phyloP scores from a whole-genome alignment of 2,329 filamentous ascomycete species.

The Paramyrothecium sp. region DNA sequence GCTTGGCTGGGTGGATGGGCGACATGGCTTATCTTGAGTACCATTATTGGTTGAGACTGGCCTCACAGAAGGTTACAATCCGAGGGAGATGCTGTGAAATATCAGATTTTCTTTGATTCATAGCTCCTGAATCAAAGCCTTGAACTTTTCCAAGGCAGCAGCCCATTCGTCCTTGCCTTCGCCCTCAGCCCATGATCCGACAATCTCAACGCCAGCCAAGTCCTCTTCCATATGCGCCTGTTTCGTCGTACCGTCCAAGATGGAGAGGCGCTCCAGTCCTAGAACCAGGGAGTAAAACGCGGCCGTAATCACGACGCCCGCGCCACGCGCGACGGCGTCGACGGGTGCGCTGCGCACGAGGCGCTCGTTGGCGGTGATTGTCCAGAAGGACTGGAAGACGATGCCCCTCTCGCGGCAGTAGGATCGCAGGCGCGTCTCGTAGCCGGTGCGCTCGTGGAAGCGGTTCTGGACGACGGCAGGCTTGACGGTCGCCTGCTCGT shows the following conservation, averaged over 20 bases:
- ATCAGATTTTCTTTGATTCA: neutral
- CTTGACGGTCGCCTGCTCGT: conserved; percentile 36
- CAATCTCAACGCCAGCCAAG: conserved; percentile 37
- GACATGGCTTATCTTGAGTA: too few species aligned
- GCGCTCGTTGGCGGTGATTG: conserved; percentile 43
- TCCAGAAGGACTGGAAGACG: conserved; percentile 55
- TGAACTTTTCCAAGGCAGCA: conserved; percentile 46
- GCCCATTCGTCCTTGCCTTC: conserved; percentile 48
- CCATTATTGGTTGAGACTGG: too few species aligned
- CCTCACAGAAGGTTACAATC: too few species aligned
- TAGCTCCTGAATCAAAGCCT: conserved; percentile 26
- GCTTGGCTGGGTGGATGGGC: too few species aligned
- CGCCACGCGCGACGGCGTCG: conserved; percentile 40
- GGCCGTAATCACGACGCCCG: conserved; percentile 33
- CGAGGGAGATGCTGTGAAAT: neutral
- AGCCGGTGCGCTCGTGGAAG: conserved; percentile 60
- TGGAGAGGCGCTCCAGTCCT: conserved; percentile 38
- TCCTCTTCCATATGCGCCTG: conserved; percentile 49
- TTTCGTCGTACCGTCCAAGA: conserved; percentile 46
- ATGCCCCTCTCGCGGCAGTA: conserved; percentile 42
- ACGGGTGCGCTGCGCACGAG: conserved; percentile 46
- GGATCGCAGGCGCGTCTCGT: conserved; percentile 58
- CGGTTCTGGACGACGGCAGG: conserved; percentile 72
- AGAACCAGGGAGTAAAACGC: conserved; percentile 48
- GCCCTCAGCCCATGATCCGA: conserved; percentile 41